phyloP scores from a whole-genome alignment of 495 filamentous ascomycete genomes.

The Aspergillus bertholletiae region DNA sequence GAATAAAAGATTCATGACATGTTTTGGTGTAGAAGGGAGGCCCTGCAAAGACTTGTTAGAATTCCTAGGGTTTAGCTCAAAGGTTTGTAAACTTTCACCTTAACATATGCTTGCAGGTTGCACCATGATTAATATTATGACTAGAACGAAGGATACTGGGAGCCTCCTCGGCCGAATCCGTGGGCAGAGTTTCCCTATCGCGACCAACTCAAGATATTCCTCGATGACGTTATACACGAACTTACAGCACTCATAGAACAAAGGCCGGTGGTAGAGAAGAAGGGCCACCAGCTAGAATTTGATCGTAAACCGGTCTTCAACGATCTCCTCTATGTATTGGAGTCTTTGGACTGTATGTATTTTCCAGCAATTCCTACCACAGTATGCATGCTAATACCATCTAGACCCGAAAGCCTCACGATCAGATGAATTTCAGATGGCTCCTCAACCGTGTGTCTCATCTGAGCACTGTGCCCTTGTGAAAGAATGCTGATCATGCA shows the following conservation, averaged over 20 bases:
- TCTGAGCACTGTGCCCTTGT: not conserved
- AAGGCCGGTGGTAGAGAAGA: conserved; percentile 43
- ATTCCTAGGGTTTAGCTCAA: conserved; percentile 56
- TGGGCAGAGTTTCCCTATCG: conserved; percentile 37
- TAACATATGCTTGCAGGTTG: not conserved
- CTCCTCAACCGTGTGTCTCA: conserved; percentile 32
- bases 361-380: not conserved
- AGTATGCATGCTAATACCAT: conserved; percentile 10
- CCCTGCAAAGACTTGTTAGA: conserved; percentile 60
- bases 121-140: conserved; percentile 10
- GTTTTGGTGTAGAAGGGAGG: conserved; percentile 55
- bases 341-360: conserved; percentile 46
- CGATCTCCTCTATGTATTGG: conserved; percentile 43
- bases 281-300: conserved; percentile 27
- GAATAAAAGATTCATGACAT: conserved; percentile 69
- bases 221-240: conserved; percentile 56
- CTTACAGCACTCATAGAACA: conserved; percentile 42
- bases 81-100: conserved; percentile 24
- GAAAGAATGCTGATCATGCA: conserved; percentile 10
- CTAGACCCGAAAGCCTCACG: conserved; percentile 30
- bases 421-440: conserved; percentile 32
- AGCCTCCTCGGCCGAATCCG: conserved; percentile 40
- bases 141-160: conserved; percentile 40
- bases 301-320: conserved; percentile 27
- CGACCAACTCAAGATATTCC: conserved; percentile 41